phyloP scores from a whole-genome alignment of 306 rosid species.

The Begonia peltatifolia region DNA sequence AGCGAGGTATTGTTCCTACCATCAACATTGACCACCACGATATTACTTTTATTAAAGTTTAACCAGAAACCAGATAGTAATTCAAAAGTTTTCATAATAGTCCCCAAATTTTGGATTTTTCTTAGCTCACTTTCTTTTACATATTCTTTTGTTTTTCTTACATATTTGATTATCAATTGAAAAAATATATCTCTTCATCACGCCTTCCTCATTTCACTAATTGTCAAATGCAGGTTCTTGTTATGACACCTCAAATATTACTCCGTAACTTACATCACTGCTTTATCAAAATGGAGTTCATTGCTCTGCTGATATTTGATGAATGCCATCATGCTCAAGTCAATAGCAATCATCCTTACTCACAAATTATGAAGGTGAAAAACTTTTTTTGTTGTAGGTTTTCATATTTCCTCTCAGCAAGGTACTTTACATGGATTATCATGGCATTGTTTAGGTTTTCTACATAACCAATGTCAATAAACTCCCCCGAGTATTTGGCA shows the following conservation, averaged over 20 bases:
- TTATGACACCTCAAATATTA: slow-evolving; percentile 78
- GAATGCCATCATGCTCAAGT: slow-evolving; percentile 98
- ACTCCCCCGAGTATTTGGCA: slow-evolving; percentile 86
- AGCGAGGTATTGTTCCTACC: too few relatives aligned
- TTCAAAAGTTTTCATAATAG: too few relatives aligned
- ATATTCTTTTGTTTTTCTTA: background rate
- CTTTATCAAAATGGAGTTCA: slow-evolving; percentile 65
- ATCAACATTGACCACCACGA: too few relatives aligned
- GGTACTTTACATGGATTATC: slow-evolving; percentile 11
- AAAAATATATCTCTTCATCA: slow-evolving; percentile 1
- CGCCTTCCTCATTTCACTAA: slow-evolving; percentile 9
- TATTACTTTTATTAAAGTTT: too few relatives aligned
- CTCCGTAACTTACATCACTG: slow-evolving; percentile 56
- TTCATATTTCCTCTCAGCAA: slow-evolving; percentile 5
- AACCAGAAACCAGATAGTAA: too few relatives aligned
- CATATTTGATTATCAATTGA: too few relatives aligned
- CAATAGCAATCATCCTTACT: slow-evolving; percentile 75
- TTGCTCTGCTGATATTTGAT: slow-evolving; percentile 78
- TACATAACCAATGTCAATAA: slow-evolving; percentile 28
- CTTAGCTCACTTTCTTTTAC: background rate
- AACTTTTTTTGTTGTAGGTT: slow-evolving; percentile 15
- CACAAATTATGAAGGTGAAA: slow-evolving; percentile 77
- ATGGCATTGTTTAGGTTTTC: slow-evolving; percentile 32
- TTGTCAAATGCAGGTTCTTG: slow-evolving; percentile 59
- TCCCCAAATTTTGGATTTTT: background rate